Evolutionary conservation across 2,329 filamentous ascomycete genomes (phyloP).

Genomic region (Didymella pomorum): DNA sequence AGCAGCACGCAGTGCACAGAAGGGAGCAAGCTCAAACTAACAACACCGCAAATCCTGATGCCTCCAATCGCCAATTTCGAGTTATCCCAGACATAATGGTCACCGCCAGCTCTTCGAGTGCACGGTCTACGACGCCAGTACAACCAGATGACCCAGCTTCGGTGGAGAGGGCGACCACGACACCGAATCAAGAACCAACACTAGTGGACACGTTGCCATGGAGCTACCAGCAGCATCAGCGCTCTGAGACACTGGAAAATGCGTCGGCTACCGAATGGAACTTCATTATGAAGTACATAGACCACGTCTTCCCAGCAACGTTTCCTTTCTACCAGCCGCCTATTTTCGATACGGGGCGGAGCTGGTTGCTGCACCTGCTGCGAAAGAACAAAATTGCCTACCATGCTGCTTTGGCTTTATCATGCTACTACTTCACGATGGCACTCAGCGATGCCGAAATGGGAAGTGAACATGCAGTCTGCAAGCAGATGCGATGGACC

Average conservation of each 20-base stretch:
- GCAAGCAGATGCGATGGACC: conserved; percentile 24
- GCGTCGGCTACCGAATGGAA: conserved; percentile 21
- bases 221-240: conserved; percentile 10
- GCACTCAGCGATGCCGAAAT: conserved; percentile 22
- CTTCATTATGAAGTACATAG: conserved; percentile 29
- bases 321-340: conserved; percentile 26
- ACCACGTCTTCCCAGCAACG: conserved; percentile 24
- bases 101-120: background rate
- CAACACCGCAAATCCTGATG: background rate
- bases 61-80: background rate
- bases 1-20: conserved; percentile 17
- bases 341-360: conserved; percentile 26
- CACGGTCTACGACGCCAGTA: background rate
- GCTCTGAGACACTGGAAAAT: conserved; percentile 10
- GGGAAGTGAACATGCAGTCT: conserved; percentile 14
- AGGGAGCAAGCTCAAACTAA: conserved; percentile 16
- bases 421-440: conserved; percentile 27
- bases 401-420: conserved; percentile 23
- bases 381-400: conserved; percentile 23
- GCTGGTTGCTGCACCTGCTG: conserved; percentile 25
- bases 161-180: too few species aligned
- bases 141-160: background rate
- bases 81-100: conserved; percentile 14
- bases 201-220: conserved; percentile 15
- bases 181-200: background rate